Evolutionary conservation across 768 basidiomycete genomes (phyloP).

Genomic region (Dacryopinax primogenitus): DNA sequence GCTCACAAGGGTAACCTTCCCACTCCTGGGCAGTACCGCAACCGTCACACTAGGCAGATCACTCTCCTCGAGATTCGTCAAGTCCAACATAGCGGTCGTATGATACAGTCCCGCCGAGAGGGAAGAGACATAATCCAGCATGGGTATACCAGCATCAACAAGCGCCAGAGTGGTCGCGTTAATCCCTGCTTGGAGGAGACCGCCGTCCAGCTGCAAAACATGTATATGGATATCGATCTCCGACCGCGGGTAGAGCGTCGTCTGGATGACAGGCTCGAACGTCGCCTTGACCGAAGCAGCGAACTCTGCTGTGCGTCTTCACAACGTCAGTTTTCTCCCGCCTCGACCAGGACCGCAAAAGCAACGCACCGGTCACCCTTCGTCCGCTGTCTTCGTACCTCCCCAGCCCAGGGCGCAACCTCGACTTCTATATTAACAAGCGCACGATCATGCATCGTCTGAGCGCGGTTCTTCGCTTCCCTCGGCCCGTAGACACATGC

Average conservation of each 20-base stretch:
- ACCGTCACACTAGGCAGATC: conserved; percentile 81
- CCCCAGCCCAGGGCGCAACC: conserved; percentile 79
- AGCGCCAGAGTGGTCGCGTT: conserved; percentile 92
- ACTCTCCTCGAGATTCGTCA: conserved; percentile 79
- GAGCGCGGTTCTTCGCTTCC: conserved; percentile 69
- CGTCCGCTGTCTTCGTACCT: conserved; percentile 51
- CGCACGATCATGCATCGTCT: conserved; percentile 76
- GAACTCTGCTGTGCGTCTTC: conserved; percentile 75
- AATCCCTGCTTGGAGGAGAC: conserved; percentile 75
- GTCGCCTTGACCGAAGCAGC: conserved; percentile 80
- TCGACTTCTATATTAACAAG: conserved; percentile 80
- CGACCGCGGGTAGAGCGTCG: conserved; percentile 80
- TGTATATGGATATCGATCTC: conserved; percentile 91
- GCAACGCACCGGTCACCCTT: conserved; percentile 74
- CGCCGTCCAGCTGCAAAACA: conserved; percentile 85
- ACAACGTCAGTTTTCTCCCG: conserved; percentile 11
- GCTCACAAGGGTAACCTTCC: conserved; percentile 71
- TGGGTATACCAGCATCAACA: conserved; percentile 76
- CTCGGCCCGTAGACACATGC: conserved; percentile 86
- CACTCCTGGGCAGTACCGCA: conserved; percentile 77
- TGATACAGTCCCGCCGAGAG: conserved; percentile 79
- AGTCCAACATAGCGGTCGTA: conserved; percentile 68
- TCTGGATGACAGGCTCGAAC: conserved; percentile 90
- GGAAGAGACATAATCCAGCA: conserved; percentile 83
- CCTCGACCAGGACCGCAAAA: conserved; percentile 4